Conservation (phyloP, 2,329 filamentous ascomycete species). For the Penicillium sp. region DNA sequence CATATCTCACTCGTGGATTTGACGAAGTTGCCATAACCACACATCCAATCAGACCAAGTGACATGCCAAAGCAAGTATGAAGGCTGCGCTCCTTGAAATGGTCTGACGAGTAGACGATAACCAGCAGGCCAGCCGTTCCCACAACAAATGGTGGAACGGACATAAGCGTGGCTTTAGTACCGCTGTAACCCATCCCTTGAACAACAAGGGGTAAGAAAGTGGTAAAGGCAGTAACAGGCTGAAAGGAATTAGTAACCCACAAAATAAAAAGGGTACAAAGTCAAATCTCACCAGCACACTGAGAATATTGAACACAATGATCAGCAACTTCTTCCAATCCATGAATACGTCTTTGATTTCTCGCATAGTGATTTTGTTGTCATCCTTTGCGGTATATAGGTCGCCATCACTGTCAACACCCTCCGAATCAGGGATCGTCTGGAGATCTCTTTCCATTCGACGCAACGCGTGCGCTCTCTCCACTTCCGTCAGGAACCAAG, state of each 20-base stretch:
- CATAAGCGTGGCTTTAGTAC: background rate
- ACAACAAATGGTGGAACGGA: conserved; percentile 12
- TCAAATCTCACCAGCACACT: background rate
- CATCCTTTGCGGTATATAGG: background rate
- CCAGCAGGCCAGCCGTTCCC: conserved; percentile 15
- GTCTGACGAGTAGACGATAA: conserved; percentile 20
- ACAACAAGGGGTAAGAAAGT: background rate
- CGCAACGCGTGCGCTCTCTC: conserved; percentile 14
- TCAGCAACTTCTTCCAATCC: background rate
- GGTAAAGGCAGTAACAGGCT: background rate
- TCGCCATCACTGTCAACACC: background rate
- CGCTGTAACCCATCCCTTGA: background rate
- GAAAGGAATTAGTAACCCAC: background rate
- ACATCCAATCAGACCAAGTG: conserved; percentile 18
- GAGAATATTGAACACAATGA: background rate
- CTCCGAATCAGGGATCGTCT: background rate
- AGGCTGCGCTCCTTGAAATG: conserved; percentile 19
- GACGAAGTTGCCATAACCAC: conserved; percentile 18
- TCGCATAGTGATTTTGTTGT: background rate
- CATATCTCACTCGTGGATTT: conserved; percentile 16
- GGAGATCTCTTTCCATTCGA: conserved; percentile 14
- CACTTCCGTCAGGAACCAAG: conserved; percentile 17
- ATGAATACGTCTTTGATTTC: background rate
- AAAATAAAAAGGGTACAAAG: background rate
- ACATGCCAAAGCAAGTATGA: conserved; percentile 22